A percentile compares a stretch with the other conserved stretches of the same genome.
These are phyloP conservation scores for Boletellus dicymbophilus DNA, from an alignment of 1,284 basidiomycete species.

Conservation along the genomic window DNA sequence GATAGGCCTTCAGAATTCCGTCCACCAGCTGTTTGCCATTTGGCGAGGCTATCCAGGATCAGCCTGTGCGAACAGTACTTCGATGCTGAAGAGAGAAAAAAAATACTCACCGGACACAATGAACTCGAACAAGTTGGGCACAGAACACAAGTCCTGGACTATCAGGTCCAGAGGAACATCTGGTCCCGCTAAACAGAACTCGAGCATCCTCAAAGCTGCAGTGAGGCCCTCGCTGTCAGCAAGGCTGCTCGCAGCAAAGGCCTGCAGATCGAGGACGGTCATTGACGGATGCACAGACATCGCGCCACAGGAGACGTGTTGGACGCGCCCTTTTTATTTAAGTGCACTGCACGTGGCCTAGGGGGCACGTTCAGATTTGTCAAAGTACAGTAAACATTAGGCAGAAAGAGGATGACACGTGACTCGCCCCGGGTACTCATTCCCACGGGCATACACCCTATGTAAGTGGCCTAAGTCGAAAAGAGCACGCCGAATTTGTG, in stretches of 20 bases:
- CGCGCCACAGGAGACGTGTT: background rate
- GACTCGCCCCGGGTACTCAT: no score
- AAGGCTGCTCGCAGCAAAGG: slow-evolving; percentile 16
- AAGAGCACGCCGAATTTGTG: no score
- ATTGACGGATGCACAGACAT: slow-evolving; percentile 1
- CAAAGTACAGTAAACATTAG: no score
- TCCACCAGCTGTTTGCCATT: slow-evolving; percentile 8
- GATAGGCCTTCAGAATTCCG: slow-evolving; percentile 23
- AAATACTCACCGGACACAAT: slow-evolving; percentile 27
- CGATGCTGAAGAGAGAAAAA: background rate
- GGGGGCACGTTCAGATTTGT: no score
- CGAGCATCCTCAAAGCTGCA: slow-evolving; percentile 17
- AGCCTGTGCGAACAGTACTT: background rate
- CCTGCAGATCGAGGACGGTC: slow-evolving; percentile 16
- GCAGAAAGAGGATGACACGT: no score
- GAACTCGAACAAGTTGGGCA: slow-evolving; percentile 29
- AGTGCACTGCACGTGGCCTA: no score
- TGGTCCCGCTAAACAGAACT: slow-evolving; percentile 32
- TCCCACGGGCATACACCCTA: no score
- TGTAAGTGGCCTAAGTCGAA: no score
- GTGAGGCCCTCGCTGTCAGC: slow-evolving; percentile 13
- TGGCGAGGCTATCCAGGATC: slow-evolving; percentile 17
- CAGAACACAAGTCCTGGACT: slow-evolving; percentile 30
- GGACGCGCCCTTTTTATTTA: no score
- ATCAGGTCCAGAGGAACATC: slow-evolving; percentile 27